Percentiles rank a stretch among this genome's conserved stretches.
Evolutionary conservation across 805 yeast genomes (phyloP).

Genomic region (Kodamaea kaohsiungensis): DNA sequence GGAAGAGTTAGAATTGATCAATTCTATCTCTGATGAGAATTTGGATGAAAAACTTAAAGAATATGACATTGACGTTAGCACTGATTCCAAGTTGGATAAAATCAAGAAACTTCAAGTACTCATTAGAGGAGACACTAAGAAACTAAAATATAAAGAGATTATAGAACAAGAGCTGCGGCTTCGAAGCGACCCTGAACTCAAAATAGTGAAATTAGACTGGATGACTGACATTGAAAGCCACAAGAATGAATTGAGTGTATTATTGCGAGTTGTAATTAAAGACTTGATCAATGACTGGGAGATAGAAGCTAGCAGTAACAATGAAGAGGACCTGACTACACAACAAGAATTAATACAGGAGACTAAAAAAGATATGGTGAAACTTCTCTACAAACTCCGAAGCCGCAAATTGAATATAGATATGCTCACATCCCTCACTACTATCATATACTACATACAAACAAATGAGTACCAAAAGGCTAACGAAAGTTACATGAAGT

Average conservation of each 20-base stretch:
- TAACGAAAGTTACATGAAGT: constrained; percentile 66
- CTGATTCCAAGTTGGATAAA: constrained; percentile 19
- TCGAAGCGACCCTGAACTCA: constrained; percentile 10
- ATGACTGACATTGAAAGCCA: constrained; percentile 14
- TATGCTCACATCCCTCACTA: constrained; percentile 54
- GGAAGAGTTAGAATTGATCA: constrained; percentile 12
- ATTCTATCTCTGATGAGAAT: constrained; percentile 26
- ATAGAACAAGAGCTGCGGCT: constrained; percentile 26
- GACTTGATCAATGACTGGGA: constrained; percentile 48
- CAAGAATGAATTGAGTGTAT: constrained; percentile 32
- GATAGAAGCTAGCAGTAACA: constrained; percentile 9
- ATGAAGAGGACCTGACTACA: constrained; percentile 5
- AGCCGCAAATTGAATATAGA: constrained; percentile 41
- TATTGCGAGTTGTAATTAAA: constrained; percentile 51
- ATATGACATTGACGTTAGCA: neutral
- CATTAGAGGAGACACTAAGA: constrained; percentile 17
- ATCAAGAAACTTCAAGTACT: constrained; percentile 20
- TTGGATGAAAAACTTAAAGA: constrained; percentile 20
- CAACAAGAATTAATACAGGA: constrained; percentile 24
- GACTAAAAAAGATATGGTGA: constrained; percentile 49
- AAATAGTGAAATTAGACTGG: constrained; percentile 9
- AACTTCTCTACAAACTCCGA: constrained; percentile 45
- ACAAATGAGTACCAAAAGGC: constrained; percentile 50
- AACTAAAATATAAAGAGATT: constrained; percentile 24
- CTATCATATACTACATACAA: constrained; percentile 65